Conservation (phyloP, 257 asterid species). For the Plantago ovata region DNA sequence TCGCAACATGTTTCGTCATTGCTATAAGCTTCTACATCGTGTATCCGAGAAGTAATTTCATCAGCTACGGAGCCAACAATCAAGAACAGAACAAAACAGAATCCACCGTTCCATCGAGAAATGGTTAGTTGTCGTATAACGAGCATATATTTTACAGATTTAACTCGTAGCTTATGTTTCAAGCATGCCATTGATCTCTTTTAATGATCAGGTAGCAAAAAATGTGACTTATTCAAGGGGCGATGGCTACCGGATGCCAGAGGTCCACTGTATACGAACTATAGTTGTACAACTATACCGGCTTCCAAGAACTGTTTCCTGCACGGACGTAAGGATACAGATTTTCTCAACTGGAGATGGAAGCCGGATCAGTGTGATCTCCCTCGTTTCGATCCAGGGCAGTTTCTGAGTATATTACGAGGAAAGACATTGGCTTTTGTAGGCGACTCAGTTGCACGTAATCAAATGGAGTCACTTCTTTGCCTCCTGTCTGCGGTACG, state of each 20-base stretch:
- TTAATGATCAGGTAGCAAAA: background rate
- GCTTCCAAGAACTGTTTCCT: constrained; percentile 42
- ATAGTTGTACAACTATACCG: constrained; percentile 53
- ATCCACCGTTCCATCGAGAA: constrained; percentile 15
- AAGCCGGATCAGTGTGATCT: constrained; percentile 55
- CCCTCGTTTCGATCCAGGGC: constrained; percentile 37
- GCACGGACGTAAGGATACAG: constrained; percentile 50
- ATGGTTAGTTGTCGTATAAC: constrained; percentile 9
- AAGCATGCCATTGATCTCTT: too few relatives aligned
- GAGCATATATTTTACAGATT: background rate
- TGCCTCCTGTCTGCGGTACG: constrained; percentile 63
- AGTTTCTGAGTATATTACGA: constrained; percentile 29
- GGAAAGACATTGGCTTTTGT: constrained; percentile 56
- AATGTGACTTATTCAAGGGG: constrained; percentile 57
- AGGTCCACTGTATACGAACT: constrained; percentile 42
- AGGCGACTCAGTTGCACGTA: too few relatives aligned
- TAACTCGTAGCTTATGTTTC: background rate
- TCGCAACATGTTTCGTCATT: constrained; percentile 12
- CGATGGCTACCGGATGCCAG: constrained; percentile 38
- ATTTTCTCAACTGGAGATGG: constrained; percentile 70
- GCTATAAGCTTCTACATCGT: constrained; percentile 25
- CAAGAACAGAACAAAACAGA: constrained; percentile 8
- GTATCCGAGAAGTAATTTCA: constrained; percentile 7
- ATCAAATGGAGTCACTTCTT: constrained; percentile 76
- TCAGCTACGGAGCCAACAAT: constrained; percentile 9